Base-by-base conservation (phyloP, 208 protist species). In the Tritrichomonas foetus region DNA sequence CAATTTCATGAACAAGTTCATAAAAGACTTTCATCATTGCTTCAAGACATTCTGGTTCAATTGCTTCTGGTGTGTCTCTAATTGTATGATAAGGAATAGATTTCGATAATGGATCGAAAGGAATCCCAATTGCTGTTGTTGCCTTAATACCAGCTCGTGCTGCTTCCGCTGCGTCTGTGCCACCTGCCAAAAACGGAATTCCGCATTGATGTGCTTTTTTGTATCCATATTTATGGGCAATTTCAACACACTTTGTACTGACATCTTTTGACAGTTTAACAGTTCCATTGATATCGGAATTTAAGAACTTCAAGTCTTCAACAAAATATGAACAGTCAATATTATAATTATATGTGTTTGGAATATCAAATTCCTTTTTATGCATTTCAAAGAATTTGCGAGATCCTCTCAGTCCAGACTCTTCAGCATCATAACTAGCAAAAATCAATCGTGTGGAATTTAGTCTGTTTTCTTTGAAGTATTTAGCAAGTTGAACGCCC, bases 21-120 rank as follows among this genome's bases (percentile, higher is more conserved):
- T n/a, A n/a, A n/a, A n/a, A n/a, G n/a, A n/a, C n/a, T n/a, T n/a
- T n/a, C n/a, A n/a, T n/a, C n/a, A n/a, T n/a, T n/a, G n/a, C n/a
- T n/a, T n/a, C n/a, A n/a, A n/a, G n/a, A n/a, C n/a, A n/a, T 53
- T 82, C 33, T n/a, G 74, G 74, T 50, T 82, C 74, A 20, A 82
- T 20, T 9, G n/a, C 41, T 14, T 82, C 74, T 82, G 41, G 33
- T 8, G 20, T 53, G 20, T 82, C 74, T 14, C n/a, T 25, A 0
- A n/a, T 50, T 82, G 74, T 82, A 44, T 82, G 74, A 30, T 82
- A 82, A n/a, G n/a, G n/a, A n/a, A n/a, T n/a, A n/a, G n/a, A n/a
- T n/a, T n/a, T n/a, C n/a, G n/a, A n/a, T n/a, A n/a, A n/a, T n/a
- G n/a, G n/a, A n/a, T n/a, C n/a, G n/a, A n/a, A 82, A n/a, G 74